phyloP scores from a whole-genome alignment of 2,329 filamentous ascomycete species.

The Colletotrichum sansevieriae region DNA sequence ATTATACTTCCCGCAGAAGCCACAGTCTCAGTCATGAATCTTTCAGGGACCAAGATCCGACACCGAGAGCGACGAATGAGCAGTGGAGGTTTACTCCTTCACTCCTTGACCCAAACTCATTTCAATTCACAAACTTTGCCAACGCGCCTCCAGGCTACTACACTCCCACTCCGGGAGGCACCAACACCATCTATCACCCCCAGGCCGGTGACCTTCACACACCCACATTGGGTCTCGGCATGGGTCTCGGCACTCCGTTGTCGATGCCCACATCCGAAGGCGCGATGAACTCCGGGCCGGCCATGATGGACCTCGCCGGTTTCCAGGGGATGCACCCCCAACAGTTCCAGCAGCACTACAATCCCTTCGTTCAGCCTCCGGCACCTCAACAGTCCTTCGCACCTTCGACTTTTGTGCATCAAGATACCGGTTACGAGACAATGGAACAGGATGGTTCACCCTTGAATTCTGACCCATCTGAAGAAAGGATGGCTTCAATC shows the following conservation, averaged over 20 bases:
- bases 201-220: constrained; percentile 91
- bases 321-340: constrained; percentile 72
- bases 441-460: constrained; percentile 82
- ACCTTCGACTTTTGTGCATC: constrained; percentile 84
- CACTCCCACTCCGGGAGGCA: constrained; percentile 86
- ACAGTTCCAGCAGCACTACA: constrained; percentile 73
- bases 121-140: constrained; percentile 82
- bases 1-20: constrained; percentile 56
- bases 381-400: constrained; percentile 74
- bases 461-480: constrained; percentile 67
- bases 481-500: constrained; percentile 66
- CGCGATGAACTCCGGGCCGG: constrained; percentile 69
- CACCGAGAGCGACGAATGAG: constrained; percentile 83
- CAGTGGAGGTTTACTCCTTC: constrained; percentile 91
- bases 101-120: constrained; percentile 86
- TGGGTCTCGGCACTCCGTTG: constrained; percentile 85
- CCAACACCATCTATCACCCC: constrained; percentile 83
- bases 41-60: constrained; percentile 82
- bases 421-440: constrained; percentile 83
- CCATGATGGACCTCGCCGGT: constrained; percentile 74
- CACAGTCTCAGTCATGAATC: constrained; percentile 56
- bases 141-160: constrained; percentile 88
- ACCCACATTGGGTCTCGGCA: constrained; percentile 78
- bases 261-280: constrained; percentile 80
- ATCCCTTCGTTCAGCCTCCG: constrained; percentile 77